Base-by-base conservation (phyloP, 2,329 filamentous ascomycete genomes). In the Corynespora cassiicola region DNA sequence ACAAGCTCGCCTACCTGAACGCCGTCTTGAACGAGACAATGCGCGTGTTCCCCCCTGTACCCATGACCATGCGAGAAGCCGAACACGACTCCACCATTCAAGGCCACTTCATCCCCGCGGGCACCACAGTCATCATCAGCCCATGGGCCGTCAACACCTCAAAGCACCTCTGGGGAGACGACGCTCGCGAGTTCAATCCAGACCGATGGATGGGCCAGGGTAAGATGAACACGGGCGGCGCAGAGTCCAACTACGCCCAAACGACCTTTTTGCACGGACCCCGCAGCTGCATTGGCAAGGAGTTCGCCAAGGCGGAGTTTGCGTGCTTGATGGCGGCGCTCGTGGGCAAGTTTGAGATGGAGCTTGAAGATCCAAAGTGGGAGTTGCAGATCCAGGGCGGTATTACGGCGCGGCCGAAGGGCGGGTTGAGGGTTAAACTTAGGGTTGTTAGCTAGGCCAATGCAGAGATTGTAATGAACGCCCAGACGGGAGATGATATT, bases 201-300 rank as follows among this genome's bases (percentile, higher is more conserved):
- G 88, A 75, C 86, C 59, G 76, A 72, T 71, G 68, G 68, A 54
- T 71, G 32, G 63, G 56, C 6, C 58, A 65, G 1, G 74, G 75
- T 6, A 66, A 69, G 23, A 69, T 72, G 5, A 84, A 84, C 38
- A 82, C 80, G 26, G 89, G 89, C 6, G 87, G 87, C 7, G 86
- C 88, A 1, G 74, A 77, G 11, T 88, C 79, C 51, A 94, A 92
- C 66, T 95, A 86, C 63, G 80, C 85, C 1, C 85, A 87, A 56
- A 63, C 92, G 69, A 92, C 88, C 0, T 96, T 96, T 69, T 66
- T 96, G 42, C 89, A 95, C 63, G 91, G 91, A 0, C 90, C 90
- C 2, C 75, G 90, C 36, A 87, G 85, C 59, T 96, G 91, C 62
- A 96, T 96, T 53, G 91, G 90, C 0, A 80, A 85, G 66, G 76